Evolutionary conservation across 441 rosid genomes (phyloP).

Genomic region (Euphorbia celastroides): DNA sequence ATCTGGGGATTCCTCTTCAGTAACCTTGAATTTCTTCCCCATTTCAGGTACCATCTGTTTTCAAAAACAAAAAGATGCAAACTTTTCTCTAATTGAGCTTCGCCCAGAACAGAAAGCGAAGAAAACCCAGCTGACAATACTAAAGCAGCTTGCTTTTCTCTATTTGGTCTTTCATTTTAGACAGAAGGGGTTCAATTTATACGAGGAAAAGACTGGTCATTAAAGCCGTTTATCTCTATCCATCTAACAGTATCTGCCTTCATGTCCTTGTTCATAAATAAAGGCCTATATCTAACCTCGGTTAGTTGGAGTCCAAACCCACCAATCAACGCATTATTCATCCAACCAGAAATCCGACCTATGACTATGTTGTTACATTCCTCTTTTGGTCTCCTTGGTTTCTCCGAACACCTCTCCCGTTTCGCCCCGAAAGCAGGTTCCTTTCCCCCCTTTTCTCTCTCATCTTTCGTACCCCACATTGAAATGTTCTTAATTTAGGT

Average conservation of each 20-base stretch:
- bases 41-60: constrained; percentile 58
- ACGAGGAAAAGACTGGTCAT: background rate
- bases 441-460: background rate
- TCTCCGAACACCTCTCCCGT: constrained; percentile 8
- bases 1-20: constrained; percentile 32
- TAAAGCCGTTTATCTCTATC: background rate
- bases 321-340: background rate
- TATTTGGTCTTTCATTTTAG: background rate
- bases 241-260: background rate
- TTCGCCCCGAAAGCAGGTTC: constrained; percentile 26
- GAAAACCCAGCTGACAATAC: background rate
- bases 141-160: background rate
- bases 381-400: constrained; percentile 10
- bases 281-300: background rate
- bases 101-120: background rate
- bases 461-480: no score
- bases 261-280: background rate
- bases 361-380: constrained; percentile 18
- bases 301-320: background rate
- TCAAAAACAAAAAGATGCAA: background rate
- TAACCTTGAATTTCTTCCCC: constrained; percentile 63
- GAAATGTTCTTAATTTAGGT: background rate
- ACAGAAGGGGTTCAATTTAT: background rate
- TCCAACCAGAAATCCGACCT: background rate
- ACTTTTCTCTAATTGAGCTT: constrained; percentile 5